Base-by-base conservation (phyloP, 371 early-diverging fungal species). In the Syncephalastrum sp. region DNA sequence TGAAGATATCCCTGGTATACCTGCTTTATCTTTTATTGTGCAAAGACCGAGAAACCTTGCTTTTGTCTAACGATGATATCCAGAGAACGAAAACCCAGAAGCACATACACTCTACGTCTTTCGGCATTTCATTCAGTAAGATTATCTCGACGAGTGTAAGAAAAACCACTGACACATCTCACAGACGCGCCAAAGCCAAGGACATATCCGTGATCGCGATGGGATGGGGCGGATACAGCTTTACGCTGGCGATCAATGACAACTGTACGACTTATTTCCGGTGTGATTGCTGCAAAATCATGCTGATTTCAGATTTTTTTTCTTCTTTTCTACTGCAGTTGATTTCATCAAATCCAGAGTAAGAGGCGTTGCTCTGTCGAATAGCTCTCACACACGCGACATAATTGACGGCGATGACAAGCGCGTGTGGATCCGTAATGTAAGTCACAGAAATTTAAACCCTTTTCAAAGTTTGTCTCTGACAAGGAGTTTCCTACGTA, bases 41-140 rank as follows among this genome's bases (percentile, higher is more conserved):
- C 67, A 63, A 50, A 45, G 19, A 48, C 16, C 42, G 25, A 27
- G 23, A 14, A 10, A 10, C 8, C 27, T 17, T 12, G 27, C 16
- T 16, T 7, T 46, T 13, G 23, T 45, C 42, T 29, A 29, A 33
- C 10, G 12, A 10, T 33, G 5, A 10, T 10, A 33, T 12, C n/a
- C 47, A 73, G 75, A 60, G 48, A 79, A 60, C 45, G 74, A 64
- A 10, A 63, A 50, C 19, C 76, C 79, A 4, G 76, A 79, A 46
- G 61, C 47, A 16, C 79, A 79, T 49, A 66, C 68, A 44, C 54
- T 60, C 17, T 73, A 73, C 53, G 75, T 79, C 3, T 74, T 75
- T 33, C 54, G 67, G 3, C 62, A 75, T 19, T 64, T 74, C 53
- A 60, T 78, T 25, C 70, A 61, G 73, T 69, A 63, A 53, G 48